phyloP scores from a whole-genome alignment of 2,329 filamentous ascomycete species.

The Sporothrix globosa region DNA sequence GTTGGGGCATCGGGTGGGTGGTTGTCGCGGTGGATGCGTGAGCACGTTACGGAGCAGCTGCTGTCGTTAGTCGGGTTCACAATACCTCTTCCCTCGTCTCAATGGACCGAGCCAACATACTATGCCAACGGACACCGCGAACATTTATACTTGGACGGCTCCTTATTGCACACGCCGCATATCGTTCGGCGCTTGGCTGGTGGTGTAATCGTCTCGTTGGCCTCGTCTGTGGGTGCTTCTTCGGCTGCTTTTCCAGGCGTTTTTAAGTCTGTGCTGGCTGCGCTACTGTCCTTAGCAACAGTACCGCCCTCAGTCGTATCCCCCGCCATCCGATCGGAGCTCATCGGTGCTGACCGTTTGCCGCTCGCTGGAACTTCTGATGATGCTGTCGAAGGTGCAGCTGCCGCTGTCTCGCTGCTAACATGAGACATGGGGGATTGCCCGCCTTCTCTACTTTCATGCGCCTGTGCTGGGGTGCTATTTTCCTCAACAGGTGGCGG shows the following conservation, averaged over 20 bases:
- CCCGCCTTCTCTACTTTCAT: neutral
- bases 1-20: constrained; percentile 37
- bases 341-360: neutral
- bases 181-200: constrained; percentile 41
- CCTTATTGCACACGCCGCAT: constrained; percentile 58
- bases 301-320: neutral
- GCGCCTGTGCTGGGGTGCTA: neutral
- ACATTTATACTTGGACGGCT: constrained; percentile 64
- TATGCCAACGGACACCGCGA: constrained; percentile 61
- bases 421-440: neutral
- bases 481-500: constrained; percentile 4
- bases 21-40: constrained; percentile 42
- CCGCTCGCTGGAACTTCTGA: neutral
- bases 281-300: no score
- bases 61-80: neutral
- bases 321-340: no score
- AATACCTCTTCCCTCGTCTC: neutral
- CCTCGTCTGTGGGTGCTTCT: neutral
- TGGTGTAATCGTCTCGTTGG: constrained; percentile 12
- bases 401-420: constrained; percentile 13
- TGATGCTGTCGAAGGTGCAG: neutral
- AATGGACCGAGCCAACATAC: constrained; percentile 44
- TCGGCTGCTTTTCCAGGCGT: neutral
- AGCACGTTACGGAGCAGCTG: constrained; percentile 64
- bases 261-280: neutral